These are phyloP conservation scores for Coemansia sp. DNA, from an alignment of 192 early-diverging fungal genomes.

Conservation along the genomic window DNA sequence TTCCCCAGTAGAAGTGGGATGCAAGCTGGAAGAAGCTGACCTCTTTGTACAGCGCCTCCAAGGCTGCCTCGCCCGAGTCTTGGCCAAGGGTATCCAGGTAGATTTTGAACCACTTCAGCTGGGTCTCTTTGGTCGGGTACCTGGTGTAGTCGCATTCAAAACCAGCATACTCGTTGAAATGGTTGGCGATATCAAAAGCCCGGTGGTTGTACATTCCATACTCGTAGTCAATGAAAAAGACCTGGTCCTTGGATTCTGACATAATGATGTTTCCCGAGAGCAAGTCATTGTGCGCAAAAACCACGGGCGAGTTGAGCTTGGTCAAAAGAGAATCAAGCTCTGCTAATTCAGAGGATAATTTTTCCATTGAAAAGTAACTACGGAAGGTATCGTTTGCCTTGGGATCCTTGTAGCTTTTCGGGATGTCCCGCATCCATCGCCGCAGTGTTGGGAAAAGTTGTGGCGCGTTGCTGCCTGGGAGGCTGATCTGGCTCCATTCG, in stretches of 20 bases:
- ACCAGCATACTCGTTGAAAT: slow-evolving; percentile 93
- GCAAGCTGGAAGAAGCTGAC: slow-evolving; percentile 83
- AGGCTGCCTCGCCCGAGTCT: slow-evolving; percentile 54
- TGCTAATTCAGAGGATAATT: slow-evolving; percentile 43
- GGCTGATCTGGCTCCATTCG: slow-evolving; percentile 74
- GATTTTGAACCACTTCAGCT: slow-evolving; percentile 72
- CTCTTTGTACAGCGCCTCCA: slow-evolving; percentile 70
- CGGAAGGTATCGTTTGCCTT: slow-evolving; percentile 31
- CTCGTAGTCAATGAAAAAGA: slow-evolving; percentile 92
- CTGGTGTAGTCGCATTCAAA: slow-evolving; percentile 92
- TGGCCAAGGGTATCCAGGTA: slow-evolving; percentile 60
- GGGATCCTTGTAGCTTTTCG: slow-evolving; percentile 22
- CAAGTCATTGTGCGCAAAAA: slow-evolving; percentile 93
- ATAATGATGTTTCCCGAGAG: slow-evolving; percentile 87
- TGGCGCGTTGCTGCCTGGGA: slow-evolving; percentile 51
- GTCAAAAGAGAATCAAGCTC: slow-evolving; percentile 59
- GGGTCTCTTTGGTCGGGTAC: slow-evolving; percentile 72
- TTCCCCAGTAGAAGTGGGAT: slow-evolving; percentile 92
- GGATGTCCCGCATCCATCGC: slow-evolving; percentile 47
- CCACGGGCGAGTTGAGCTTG: slow-evolving; percentile 70
- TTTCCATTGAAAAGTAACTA: slow-evolving; percentile 22
- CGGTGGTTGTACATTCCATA: slow-evolving; percentile 83
- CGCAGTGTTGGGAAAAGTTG: slow-evolving; percentile 38
- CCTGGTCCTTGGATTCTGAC: slow-evolving; percentile 49
- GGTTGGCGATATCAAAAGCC: slow-evolving; percentile 95